Evolutionary conservation across 768 basidiomycete species (phyloP).

Genomic region (Psilocybe subaeruginosa): DNA sequence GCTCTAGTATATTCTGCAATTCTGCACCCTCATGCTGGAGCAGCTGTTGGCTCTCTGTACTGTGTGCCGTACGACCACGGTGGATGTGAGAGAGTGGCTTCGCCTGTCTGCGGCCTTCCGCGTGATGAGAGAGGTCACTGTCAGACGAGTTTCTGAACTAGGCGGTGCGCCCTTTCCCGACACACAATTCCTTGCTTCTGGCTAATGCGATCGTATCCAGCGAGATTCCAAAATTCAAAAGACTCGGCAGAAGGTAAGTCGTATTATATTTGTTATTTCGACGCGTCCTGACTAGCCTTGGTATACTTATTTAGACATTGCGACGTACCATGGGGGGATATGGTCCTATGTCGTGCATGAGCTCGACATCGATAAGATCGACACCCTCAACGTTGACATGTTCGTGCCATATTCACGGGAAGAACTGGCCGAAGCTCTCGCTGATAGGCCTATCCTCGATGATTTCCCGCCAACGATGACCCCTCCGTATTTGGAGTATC

Average conservation of each 20-base stretch:
- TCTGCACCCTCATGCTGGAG: constrained; percentile 20
- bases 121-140: constrained; percentile 4
- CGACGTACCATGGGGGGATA: neutral
- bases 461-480: neutral
- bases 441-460: neutral
- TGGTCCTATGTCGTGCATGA: neutral
- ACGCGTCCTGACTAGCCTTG: neutral
- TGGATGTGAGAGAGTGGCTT: constrained; percentile 17
- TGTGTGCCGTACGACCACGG: constrained; percentile 7
- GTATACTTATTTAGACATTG: neutral
- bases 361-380: neutral
- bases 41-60: constrained; percentile 13
- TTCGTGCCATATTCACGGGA: neutral
- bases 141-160: constrained; percentile 8
- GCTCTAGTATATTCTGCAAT: constrained; percentile 19
- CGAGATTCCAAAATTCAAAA: neutral
- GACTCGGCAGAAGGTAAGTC: neutral
- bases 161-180: neutral
- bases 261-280: neutral
- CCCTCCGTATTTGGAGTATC: neutral
- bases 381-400: neutral
- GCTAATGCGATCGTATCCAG: neutral
- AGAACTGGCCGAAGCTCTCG: neutral
- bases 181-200: neutral
- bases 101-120: constrained; percentile 3